These are phyloP conservation scores for Pisolithus thermaeus DNA, from an alignment of 1,284 basidiomycete genomes.

Conservation along the genomic window DNA sequence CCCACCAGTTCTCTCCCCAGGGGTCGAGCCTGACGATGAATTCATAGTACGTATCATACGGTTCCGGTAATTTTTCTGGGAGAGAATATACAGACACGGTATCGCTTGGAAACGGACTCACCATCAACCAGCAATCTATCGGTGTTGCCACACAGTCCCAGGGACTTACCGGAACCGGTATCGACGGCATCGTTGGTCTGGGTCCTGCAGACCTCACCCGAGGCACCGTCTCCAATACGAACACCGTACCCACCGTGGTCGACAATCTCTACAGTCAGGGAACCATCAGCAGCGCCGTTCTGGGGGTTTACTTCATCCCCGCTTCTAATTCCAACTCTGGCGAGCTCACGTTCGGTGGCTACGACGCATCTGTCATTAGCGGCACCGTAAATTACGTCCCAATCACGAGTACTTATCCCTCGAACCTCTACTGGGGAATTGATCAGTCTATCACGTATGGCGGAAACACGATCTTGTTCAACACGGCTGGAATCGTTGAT, in stretches of 20 bases:
- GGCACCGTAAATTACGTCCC: slow-evolving; percentile 44
- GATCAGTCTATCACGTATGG: slow-evolving; percentile 47
- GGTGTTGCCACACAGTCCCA: slow-evolving; percentile 39
- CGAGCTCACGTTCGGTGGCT: slow-evolving; percentile 45
- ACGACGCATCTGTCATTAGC: slow-evolving; percentile 39
- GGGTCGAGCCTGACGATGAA: background rate
- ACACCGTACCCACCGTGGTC: slow-evolving; percentile 35
- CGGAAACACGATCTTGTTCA: slow-evolving; percentile 30
- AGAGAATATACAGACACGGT: slow-evolving; percentile 47
- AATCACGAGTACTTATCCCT: slow-evolving; percentile 45
- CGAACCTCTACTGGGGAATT: slow-evolving; percentile 50
- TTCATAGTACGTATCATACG: slow-evolving; percentile 38
- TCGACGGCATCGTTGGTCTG: slow-evolving; percentile 55
- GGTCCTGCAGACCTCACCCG: slow-evolving; percentile 48
- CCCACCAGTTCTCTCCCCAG: background rate
- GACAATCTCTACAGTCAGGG: slow-evolving; percentile 40
- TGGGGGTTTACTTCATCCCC: slow-evolving; percentile 50
- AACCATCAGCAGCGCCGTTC: slow-evolving; percentile 35
- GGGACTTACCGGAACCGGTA: slow-evolving; percentile 31
- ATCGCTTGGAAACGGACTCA: slow-evolving; percentile 35
- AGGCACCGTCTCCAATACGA: slow-evolving; percentile 23
- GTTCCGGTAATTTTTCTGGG: slow-evolving; percentile 46
- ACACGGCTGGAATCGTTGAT: slow-evolving; percentile 49
- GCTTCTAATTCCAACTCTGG: slow-evolving; percentile 31
- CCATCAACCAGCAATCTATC: slow-evolving; percentile 45